Percentiles rank a stretch among this genome's conserved stretches.
Evolutionary conservation across 1,284 basidiomycete genomes (phyloP).

Genomic region (Cryptococcus wingfieldii): DNA sequence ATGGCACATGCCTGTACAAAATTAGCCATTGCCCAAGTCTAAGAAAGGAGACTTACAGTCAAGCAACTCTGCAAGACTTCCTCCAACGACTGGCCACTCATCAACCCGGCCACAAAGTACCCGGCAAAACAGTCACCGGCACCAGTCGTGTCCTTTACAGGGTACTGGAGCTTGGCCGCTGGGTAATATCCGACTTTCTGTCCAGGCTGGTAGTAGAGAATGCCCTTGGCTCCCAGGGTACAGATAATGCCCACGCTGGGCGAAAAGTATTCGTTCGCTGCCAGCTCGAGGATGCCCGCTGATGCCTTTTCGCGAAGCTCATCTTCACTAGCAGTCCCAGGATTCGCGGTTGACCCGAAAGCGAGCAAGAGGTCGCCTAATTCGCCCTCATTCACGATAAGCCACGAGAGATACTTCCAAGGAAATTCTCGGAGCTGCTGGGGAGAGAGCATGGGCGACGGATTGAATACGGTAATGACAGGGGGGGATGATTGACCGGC

Average conservation of each 20-base stretch:
- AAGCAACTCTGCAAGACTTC: constrained; percentile 33
- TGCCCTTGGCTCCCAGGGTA: constrained; percentile 40
- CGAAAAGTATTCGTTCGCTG: constrained; percentile 15
- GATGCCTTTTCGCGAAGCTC: constrained; percentile 6
- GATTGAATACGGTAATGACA: constrained; percentile 54
- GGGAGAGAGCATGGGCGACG: constrained; percentile 53
- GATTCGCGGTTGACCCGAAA: constrained; percentile 10
- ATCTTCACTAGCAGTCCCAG: neutral
- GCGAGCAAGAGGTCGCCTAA: constrained; percentile 27
- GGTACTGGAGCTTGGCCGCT: constrained; percentile 31
- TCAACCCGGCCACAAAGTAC: constrained; percentile 46
- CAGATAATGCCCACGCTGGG: constrained; percentile 29
- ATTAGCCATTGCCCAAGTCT: neutral
- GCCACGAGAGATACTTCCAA: constrained; percentile 52
- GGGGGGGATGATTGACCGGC: constrained; percentile 23
- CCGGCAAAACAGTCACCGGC: constrained; percentile 50
- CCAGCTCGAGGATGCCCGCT: constrained; percentile 14
- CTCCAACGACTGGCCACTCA: constrained; percentile 30
- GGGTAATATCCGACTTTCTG: constrained; percentile 25
- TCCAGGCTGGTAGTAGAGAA: constrained; percentile 27
- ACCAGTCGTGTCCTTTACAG: constrained; percentile 47
- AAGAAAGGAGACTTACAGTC: constrained; percentile 22
- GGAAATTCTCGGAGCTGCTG: constrained; percentile 50
- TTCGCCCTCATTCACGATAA: constrained; percentile 57
- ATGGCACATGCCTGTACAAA: constrained; percentile 38